Evolutionary conservation across 148 eudicot species (phyloP).

Genomic region (Agrostemma githago): DNA sequence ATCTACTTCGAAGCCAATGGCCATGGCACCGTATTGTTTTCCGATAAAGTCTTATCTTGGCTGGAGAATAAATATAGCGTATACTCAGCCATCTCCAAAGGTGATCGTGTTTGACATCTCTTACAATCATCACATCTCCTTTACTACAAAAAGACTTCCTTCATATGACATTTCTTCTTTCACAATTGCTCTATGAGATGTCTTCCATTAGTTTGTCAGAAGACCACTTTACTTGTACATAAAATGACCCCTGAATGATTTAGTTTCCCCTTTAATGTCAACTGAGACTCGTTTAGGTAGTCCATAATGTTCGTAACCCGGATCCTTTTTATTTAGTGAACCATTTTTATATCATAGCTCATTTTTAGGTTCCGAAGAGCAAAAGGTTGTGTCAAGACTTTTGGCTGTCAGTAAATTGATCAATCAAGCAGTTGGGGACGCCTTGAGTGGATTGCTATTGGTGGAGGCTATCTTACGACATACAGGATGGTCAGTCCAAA

Average conservation of each 20-base stretch:
- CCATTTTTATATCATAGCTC: neutral
- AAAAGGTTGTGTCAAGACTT: conserved; percentile 73
- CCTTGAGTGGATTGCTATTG: conserved; percentile 81
- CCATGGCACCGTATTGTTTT: conserved; percentile 89
- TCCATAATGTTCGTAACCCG: neutral
- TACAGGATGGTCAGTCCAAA: conserved; percentile 73
- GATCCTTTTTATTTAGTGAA: neutral
- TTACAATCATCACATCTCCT: neutral
- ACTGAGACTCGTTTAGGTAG: neutral
- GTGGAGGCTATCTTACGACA: conserved; percentile 80
- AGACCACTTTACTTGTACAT: too few relatives aligned
- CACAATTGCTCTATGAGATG: too few relatives aligned
- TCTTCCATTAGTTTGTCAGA: too few relatives aligned
- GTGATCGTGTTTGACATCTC: conserved; percentile 25
- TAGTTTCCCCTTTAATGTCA: neutral
- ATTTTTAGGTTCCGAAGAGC: conserved; percentile 56
- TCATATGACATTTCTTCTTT: too few relatives aligned
- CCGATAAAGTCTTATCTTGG: conserved; percentile 54
- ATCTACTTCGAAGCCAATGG: conserved; percentile 95
- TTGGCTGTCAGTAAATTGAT: conserved; percentile 80
- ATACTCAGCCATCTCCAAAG: conserved; percentile 48
- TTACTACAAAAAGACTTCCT: neutral
- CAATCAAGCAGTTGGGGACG: conserved; percentile 98
- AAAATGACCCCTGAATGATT: too few relatives aligned
- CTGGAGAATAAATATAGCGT: conserved; percentile 48